phyloP scores from a whole-genome alignment of 2,329 filamentous ascomycete species.

The Fusarium multiceps region DNA sequence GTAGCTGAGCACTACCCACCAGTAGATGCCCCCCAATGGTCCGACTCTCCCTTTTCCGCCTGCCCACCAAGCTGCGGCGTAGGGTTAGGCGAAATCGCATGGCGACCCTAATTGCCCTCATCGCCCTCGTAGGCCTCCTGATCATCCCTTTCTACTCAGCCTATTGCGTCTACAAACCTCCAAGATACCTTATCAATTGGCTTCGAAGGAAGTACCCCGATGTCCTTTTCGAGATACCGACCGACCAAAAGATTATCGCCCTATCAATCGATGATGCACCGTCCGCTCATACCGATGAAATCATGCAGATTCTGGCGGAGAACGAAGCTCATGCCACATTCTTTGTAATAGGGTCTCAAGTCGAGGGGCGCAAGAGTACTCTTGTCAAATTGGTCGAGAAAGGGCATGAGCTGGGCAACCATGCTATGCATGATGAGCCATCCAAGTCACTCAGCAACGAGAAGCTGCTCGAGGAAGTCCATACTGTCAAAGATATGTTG shows the following conservation, averaged over 20 bases:
- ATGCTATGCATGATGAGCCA: slow-evolving; percentile 89
- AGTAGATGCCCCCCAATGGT: slow-evolving; percentile 49
- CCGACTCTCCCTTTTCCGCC: slow-evolving; percentile 61
- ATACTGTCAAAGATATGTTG: slow-evolving; percentile 71
- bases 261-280: slow-evolving; percentile 91
- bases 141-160: slow-evolving; percentile 57
- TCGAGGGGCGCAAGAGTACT: slow-evolving; percentile 64
- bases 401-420: slow-evolving; percentile 83
- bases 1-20: slow-evolving; percentile 19
- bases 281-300: slow-evolving; percentile 75
- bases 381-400: slow-evolving; percentile 68
- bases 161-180: slow-evolving; percentile 86
- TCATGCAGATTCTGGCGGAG: slow-evolving; percentile 73
- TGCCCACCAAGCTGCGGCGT: slow-evolving; percentile 67
- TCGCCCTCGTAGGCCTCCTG: slow-evolving; percentile 51
- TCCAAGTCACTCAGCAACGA: slow-evolving; percentile 69
- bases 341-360: slow-evolving; percentile 87
- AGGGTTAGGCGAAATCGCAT: slow-evolving; percentile 69
- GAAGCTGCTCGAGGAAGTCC: slow-evolving; percentile 72
- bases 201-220: slow-evolving; percentile 79
- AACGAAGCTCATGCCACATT: slow-evolving; percentile 82
- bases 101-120: slow-evolving; percentile 62
- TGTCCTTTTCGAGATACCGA: slow-evolving; percentile 77
- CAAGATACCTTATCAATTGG: slow-evolving; percentile 74
- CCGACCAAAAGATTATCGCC: slow-evolving; percentile 74